Conservation (phyloP, 148 eudicot species). For the Drosera capensis region DNA sequence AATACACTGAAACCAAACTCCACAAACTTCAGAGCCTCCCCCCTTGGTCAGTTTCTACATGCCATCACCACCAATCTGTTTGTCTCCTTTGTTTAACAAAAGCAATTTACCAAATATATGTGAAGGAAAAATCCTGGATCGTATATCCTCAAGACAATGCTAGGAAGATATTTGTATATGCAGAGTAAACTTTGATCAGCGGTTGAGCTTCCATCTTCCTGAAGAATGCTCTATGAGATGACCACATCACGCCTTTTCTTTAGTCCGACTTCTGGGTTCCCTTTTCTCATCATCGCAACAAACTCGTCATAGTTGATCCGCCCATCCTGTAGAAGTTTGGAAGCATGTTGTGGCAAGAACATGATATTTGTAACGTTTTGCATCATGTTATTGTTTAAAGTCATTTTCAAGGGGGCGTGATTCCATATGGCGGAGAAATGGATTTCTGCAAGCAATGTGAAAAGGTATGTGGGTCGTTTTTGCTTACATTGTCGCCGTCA, state of each 20-base stretch:
- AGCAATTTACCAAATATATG: too few species aligned
- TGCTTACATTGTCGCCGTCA: conserved; percentile 67
- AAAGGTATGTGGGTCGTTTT: too few species aligned
- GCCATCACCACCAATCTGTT: too few species aligned
- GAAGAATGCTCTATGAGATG: background rate
- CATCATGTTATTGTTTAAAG: background rate
- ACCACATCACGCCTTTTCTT: conserved; percentile 29
- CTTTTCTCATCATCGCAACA: conserved; percentile 74
- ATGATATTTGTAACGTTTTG: background rate
- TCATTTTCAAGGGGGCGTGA: background rate
- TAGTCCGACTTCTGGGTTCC: conserved; percentile 39
- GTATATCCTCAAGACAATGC: too few species aligned
- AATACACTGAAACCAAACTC: too few species aligned
- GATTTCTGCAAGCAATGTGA: background rate
- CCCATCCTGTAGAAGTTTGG: conserved; percentile 37
- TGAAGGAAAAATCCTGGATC: too few species aligned
- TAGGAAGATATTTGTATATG: too few species aligned
- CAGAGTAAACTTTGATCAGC: too few species aligned
- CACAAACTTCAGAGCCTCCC: too few species aligned
- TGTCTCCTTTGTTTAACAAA: too few species aligned
- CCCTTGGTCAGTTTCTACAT: too few species aligned
- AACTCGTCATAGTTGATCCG: conserved; percentile 72
- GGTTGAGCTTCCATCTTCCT: background rate
- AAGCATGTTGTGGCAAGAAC: background rate
- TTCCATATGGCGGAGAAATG: background rate